Conservation (phyloP, 257 asterid genomes). For the Solanum bulbocastanum region DNA sequence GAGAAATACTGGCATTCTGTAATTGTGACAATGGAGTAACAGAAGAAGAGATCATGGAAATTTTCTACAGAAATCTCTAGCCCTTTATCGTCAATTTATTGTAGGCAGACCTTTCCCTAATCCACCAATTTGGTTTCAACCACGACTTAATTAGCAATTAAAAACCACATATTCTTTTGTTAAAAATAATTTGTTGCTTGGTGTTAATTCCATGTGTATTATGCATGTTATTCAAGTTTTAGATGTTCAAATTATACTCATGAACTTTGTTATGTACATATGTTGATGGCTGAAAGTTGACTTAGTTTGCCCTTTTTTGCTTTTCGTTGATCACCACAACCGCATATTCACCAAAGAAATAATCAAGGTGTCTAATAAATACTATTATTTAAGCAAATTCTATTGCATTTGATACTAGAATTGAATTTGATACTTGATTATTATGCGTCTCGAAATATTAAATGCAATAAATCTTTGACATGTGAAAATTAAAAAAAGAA, state of each 20-base stretch:
- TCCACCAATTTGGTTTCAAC: not conserved
- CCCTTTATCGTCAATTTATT: not conserved
- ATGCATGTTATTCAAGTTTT: no score
- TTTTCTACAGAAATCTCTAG: not conserved
- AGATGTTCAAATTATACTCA: not conserved
- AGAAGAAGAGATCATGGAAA: not conserved
- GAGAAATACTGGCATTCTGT: not conserved
- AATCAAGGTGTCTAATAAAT: not conserved
- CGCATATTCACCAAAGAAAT: not conserved
- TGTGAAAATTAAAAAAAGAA: not conserved
- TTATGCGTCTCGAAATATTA: not conserved
- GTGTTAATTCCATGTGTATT: not conserved
- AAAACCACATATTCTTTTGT: not conserved
- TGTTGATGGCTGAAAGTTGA: no score
- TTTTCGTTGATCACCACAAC: not conserved
- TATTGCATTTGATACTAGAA: no score
- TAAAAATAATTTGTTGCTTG: no score
- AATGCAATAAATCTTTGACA: not conserved
- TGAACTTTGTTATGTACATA: not conserved
- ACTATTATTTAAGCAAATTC: not conserved
- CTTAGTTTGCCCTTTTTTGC: not conserved
- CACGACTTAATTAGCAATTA: not conserved
- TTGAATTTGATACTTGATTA: no score
- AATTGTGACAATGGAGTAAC: not conserved
- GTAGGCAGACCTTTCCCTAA: not conserved